Evolutionary conservation across 768 basidiomycete genomes (phyloP), one percentile per base, ranked within the genome.

Genomic region (Amanita pseudoporphyria): DNA sequence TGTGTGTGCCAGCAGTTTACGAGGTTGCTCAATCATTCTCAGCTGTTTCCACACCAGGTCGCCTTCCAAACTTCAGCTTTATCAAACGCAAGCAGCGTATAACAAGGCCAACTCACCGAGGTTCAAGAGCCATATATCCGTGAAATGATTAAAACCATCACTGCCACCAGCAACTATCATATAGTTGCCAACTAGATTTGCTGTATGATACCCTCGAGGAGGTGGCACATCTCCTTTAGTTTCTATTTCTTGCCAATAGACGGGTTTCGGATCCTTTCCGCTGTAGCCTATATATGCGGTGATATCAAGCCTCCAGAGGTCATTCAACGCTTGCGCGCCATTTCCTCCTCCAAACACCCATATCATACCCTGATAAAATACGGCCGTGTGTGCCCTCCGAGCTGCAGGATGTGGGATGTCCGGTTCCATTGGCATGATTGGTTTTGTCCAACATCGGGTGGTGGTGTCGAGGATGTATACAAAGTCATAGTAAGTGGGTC

Each of bases 341-440:
- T 91, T 94, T 2, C 94, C 93, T n/a, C 94, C 92, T 6, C 92
- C 94, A 58, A 95, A 96, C 3, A 96, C 66, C 71, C 87, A 89
- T 0, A 97, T 74, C 60, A 78, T 83, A 51, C 74, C 72, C 24
- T 70, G 68, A 58, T 90, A 82, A 18, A 81, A 66, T 12, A 93
- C 85, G 1, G 89, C 79, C 0, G 90, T 88, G 63, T 97, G 94
- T 1, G 94, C 92, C 22, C 94, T 81, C 7, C 94, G 80, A 2
- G 84, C 81, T 2, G 79, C 74, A 0, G 87, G 81, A 18, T 53
- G 56, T 1, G 65, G 61, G 9, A 67, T 71, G 19, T 46, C 22
- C 6, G 38, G 6, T 14, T 40, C 39, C 9, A 19, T 19, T 7
- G 61, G 53, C 44, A 72, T 68, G 60, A 54, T 56, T 1, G 82